phyloP scores from a whole-genome alignment of 2,329 filamentous ascomycete genomes.

The Talaromyces amestolkiae region DNA sequence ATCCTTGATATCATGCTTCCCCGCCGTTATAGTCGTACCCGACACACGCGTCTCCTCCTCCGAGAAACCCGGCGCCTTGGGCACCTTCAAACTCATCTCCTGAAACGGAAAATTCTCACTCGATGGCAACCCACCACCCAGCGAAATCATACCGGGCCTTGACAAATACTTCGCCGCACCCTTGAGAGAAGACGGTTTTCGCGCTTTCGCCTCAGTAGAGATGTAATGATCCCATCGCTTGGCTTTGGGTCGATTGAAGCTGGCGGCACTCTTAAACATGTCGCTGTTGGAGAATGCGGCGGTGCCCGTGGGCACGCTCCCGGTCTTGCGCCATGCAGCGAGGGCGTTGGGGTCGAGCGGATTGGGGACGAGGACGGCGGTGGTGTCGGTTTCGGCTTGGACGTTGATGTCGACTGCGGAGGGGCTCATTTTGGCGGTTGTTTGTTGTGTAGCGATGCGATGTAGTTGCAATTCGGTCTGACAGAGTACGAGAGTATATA shows the following conservation, averaged over 20 bases:
- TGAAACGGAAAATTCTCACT: constrained; percentile 92
- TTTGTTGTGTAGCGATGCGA: not conserved
- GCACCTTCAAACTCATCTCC: constrained; percentile 70
- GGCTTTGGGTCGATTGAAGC: constrained; percentile 66
- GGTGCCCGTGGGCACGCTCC: constrained; percentile 69
- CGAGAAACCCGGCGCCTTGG: constrained; percentile 66
- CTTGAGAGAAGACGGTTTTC: constrained; percentile 72
- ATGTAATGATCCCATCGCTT: constrained; percentile 68
- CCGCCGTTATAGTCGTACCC: constrained; percentile 63
- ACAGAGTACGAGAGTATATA: not conserved
- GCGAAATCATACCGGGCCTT: constrained; percentile 73
- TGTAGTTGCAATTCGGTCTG: not conserved
- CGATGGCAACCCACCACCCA: constrained; percentile 87
- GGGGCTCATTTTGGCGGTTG: constrained; percentile 29
- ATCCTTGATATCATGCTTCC: constrained; percentile 77
- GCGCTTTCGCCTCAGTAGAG: constrained; percentile 59
- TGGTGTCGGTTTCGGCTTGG: constrained; percentile 37
- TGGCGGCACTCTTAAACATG: constrained; percentile 70
- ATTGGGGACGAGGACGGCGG: constrained; percentile 36
- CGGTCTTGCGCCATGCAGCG: constrained; percentile 66
- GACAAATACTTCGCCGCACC: constrained; percentile 74
- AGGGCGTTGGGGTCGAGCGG: constrained; percentile 66
- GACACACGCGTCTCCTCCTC: constrained; percentile 63
- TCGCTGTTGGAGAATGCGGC: constrained; percentile 76
- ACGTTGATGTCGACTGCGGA: constrained; percentile 32